These are phyloP conservation scores for Aspergillus sp. DNA, from an alignment of 2,329 filamentous ascomycete genomes.

Conservation along the genomic window DNA sequence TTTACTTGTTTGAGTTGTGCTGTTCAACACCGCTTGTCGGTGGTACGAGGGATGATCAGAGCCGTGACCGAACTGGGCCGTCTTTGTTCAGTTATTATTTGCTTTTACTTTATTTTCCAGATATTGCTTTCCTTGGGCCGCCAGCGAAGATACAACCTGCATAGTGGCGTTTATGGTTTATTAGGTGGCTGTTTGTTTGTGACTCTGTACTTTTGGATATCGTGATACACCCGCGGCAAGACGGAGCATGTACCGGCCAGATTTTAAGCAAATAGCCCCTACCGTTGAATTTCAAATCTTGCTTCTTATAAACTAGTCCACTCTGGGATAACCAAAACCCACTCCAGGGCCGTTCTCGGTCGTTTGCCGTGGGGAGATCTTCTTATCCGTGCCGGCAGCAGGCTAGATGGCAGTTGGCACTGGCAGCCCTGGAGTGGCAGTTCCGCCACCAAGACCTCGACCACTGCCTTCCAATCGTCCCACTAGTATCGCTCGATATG, in stretches of 20 bases:
- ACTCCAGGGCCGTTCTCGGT: too few species aligned
- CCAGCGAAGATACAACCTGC: conserved; percentile 11
- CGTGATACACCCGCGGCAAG: background rate
- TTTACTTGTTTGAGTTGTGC: background rate
- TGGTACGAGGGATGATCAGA: background rate
- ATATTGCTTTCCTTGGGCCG: background rate
- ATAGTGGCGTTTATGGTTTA: conserved; percentile 12
- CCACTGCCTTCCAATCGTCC: background rate
- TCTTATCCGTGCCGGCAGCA: background rate
- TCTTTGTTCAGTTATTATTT: background rate
- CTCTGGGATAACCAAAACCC: background rate
- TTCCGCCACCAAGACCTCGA: background rate
- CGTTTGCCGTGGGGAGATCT: background rate
- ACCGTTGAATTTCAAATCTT: background rate
- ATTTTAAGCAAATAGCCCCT: background rate
- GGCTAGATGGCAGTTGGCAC: too few species aligned
- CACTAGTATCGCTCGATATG: background rate
- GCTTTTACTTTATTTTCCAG: background rate
- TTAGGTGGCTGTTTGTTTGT: conserved; percentile 2
- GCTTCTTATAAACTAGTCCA: background rate
- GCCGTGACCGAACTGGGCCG: background rate
- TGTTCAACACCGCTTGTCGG: background rate
- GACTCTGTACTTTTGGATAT: background rate
- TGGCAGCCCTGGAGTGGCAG: background rate
- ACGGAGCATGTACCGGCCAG: background rate